Evolutionary conservation across 768 basidiomycete species (phyloP).

Genomic region (Termitomyces sp.): DNA sequence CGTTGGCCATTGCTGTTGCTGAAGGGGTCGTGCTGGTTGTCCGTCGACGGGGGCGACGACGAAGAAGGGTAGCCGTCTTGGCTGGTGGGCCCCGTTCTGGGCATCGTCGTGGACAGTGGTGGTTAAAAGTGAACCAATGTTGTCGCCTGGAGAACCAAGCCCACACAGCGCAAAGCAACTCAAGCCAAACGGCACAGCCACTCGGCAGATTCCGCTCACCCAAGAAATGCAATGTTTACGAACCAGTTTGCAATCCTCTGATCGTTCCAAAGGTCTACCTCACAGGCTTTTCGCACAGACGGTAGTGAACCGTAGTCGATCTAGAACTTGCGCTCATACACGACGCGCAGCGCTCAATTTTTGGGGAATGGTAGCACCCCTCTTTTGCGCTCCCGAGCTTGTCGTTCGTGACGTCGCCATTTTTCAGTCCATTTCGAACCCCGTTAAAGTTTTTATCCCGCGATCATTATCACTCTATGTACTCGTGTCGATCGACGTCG

Average conservation of each 20-base stretch:
- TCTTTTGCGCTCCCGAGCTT: not conserved
- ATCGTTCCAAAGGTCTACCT: no score
- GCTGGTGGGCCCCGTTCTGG: constrained; percentile 52
- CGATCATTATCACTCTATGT: not conserved
- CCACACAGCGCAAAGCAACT: constrained; percentile 2
- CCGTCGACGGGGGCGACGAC: constrained; percentile 49
- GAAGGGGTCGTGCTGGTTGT: constrained; percentile 70
- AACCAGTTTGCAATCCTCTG: not conserved
- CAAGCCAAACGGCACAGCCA: constrained; percentile 15
- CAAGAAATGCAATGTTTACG: not conserved
- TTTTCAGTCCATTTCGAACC: not conserved
- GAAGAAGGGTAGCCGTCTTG: constrained; percentile 65
- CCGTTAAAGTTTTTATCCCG: not conserved
- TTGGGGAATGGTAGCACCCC: not conserved
- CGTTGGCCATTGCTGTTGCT: constrained; percentile 38
- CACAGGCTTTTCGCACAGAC: no score
- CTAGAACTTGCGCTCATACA: no score
- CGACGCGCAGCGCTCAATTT: no score
- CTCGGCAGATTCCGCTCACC: constrained; percentile 8
- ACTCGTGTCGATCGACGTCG: not conserved
- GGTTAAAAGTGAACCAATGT: constrained; percentile 16
- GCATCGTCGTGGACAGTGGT: constrained; percentile 40
- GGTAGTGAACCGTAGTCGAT: no score
- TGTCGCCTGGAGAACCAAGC: constrained; percentile 17
- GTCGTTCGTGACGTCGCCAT: not conserved